These are phyloP conservation scores for Zea luxurians DNA, from an alignment of 176 grass and related monocot species.

Conservation along the genomic window DNA sequence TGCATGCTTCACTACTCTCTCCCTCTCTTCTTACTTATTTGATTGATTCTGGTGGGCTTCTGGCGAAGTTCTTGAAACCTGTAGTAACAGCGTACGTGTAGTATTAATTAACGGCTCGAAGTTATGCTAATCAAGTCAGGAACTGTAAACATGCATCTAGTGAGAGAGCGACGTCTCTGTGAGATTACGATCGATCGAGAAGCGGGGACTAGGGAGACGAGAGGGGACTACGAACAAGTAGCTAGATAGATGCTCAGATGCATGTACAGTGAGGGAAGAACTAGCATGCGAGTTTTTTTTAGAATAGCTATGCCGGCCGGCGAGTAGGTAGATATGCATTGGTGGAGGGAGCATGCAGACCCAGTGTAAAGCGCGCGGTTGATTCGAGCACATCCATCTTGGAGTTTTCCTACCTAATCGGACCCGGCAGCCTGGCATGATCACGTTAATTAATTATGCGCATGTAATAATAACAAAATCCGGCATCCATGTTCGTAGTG, in stretches of 20 bases:
- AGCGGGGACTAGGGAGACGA: no score
- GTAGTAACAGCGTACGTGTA: no score
- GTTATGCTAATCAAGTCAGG: background rate
- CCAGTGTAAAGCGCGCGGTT: background rate
- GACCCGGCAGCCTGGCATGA: background rate
- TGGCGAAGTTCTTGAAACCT: no score
- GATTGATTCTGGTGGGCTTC: no score
- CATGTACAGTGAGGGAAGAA: background rate
- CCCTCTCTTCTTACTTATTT: background rate
- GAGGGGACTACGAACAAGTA: background rate
- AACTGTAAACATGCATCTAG: no score
- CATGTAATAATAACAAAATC: no score
- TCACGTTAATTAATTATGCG: background rate
- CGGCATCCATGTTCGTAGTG: no score
- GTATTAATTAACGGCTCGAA: background rate
- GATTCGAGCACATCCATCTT: constrained; percentile 21
- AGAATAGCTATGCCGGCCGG: background rate
- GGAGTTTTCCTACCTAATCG: constrained; percentile 37
- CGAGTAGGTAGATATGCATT: background rate
- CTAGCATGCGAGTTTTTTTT: background rate
- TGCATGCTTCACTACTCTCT: background rate
- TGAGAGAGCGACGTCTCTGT: background rate
- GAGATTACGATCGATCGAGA: no score
- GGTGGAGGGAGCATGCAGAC: no score
- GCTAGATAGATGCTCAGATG: no score